Base-by-base conservation (phyloP, 495 filamentous ascomycete genomes). In the Cairneyella variabilis region DNA sequence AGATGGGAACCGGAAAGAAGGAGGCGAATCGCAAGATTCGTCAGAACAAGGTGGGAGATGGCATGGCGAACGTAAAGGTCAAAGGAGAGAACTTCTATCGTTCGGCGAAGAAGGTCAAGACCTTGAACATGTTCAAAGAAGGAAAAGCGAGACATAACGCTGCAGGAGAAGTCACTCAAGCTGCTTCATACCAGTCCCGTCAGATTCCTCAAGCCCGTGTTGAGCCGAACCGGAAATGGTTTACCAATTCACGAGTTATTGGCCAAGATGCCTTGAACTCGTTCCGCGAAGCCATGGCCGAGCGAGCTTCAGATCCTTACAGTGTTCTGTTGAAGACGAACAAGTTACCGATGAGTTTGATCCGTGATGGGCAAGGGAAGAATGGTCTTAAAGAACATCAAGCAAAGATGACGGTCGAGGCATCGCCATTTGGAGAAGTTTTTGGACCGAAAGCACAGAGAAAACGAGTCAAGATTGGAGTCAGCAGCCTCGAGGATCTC, bases 1-100 rank as follows among this genome's bases (percentile, higher is more conserved):
- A 53, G 50, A 97, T 98, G 93, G 95, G 95, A 73, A 91, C 88
- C 43, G 86, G 83, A 60, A 98, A 97, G 80, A 97, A 97, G 74
- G 93, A 98, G 69, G 83, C 79, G 57, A 74, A 73, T 65, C 85
- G 93, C 67, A 85, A 86, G 70, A 77, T 62, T 65, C 74, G 89
- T 59, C 80, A 95, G 76, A 90, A 90, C 46, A 90, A 91, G 76
- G 73, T 74, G 43, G 78, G 77, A 53, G 85, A 90, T 79, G 91
- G 90, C 61, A 91, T 92, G 88, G 76, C 67, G 53, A 95, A 97
- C 73, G 90, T 97, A 48, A 89, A 84, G 66, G 75, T 80, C 55
- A 98, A 98, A 70, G 93, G 95, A 68, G 95, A 97, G 78, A 95
- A 95, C 69, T 95, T 95, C 71, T 56, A 18, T 42, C 80, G 83